Base-by-base conservation (phyloP, 768 basidiomycete genomes). In the Boletus sensibilis region DNA sequence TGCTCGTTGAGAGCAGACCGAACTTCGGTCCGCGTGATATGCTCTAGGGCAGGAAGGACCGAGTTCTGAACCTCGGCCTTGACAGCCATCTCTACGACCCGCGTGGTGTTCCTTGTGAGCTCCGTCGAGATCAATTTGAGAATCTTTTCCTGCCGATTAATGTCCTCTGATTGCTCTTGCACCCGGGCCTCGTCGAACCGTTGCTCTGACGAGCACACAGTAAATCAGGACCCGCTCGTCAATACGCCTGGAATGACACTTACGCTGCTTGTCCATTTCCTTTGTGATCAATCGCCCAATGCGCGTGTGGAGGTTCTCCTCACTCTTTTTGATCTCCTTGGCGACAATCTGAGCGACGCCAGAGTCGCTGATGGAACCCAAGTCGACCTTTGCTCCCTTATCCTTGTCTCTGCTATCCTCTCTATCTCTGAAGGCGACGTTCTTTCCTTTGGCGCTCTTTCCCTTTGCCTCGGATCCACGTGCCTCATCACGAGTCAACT, bases 181-280 rank as follows among this genome's bases (percentile, higher is more conserved):
- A 79, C 80, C 58, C 90, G 86, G 48, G 85, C 84, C 42, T 93
- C 92, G 65, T 94, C 92, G 61, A 93, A 76, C 41, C 90, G 88
- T 81, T 86, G 84, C 66, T 93, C 92, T 94, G 68, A 25, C 9
- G 49, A 34, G 7, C 43, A 25, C 21, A 40, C 21, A 33, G n/a
- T 14, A 34, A 37, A 63, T 58, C 34, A 64, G 51, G 48, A 8
- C 16, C 31, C 46, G 23, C 48, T 50, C 14, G 34, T 46, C 35
- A 34, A 53, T 14, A 44, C 49, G 50, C 41, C 53, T 44, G 46
- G 20, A 53, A 53, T 41, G 66, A 23, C 31, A 77, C 89, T 71
- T 61, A 92, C 92, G 86, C 71, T 94, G 91, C 73, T 88, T 93
- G 66, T 94, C 92, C 80, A 94, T 86, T 72, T 94, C 92, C 74